phyloP scores from a whole-genome alignment of 768 basidiomycete genomes.

The Dioszegia hungarica region DNA sequence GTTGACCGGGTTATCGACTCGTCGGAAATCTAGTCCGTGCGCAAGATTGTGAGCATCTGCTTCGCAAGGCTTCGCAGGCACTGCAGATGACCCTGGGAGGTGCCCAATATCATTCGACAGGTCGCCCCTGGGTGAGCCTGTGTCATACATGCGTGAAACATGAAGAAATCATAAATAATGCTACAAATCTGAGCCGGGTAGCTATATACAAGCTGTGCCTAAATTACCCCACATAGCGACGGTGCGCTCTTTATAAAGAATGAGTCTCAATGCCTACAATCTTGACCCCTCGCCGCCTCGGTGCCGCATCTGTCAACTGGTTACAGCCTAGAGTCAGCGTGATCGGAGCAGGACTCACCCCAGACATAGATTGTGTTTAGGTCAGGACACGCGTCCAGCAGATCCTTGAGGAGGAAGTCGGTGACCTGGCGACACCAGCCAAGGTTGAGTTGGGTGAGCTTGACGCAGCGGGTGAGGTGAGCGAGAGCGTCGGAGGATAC shows the following conservation, averaged over 20 bases:
- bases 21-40: too few relatives aligned
- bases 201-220: too few relatives aligned
- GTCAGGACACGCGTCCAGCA: conserved; percentile 55
- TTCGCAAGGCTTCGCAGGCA: too few relatives aligned
- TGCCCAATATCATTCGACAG: too few relatives aligned
- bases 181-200: too few relatives aligned
- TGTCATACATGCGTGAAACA: too few relatives aligned
- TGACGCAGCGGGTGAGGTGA: conserved; percentile 45
- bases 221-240: too few relatives aligned
- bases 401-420: conserved; percentile 70
- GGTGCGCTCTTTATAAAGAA: conserved; percentile 23
- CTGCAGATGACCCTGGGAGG: too few relatives aligned
- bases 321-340: conserved; percentile 37
- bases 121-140: too few relatives aligned
- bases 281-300: conserved; percentile 44
- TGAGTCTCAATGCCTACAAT: conserved; percentile 46
- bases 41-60: too few relatives aligned
- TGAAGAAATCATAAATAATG: too few relatives aligned
- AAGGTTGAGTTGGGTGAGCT: conserved; percentile 64
- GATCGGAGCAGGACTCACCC: conserved; percentile 30
- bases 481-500: conserved; percentile 55
- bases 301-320: conserved; percentile 45
- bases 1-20: too few relatives aligned
- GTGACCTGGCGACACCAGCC: conserved; percentile 81
- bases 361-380: conserved; percentile 56